Conservation (phyloP, 257 asterid genomes). For the Nyctanthes arbortristis region DNA sequence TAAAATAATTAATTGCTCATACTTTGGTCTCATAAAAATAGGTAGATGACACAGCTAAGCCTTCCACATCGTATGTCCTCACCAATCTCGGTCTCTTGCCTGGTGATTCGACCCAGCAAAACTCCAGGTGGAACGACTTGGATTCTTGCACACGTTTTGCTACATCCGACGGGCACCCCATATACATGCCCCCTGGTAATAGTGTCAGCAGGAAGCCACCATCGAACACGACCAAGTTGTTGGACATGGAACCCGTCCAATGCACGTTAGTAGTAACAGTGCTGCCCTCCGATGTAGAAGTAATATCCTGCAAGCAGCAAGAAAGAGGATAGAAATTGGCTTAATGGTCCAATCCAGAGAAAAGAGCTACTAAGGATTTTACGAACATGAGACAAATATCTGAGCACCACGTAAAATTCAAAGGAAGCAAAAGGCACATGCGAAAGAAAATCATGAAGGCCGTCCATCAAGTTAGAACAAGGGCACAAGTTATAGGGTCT, state of each 20-base stretch:
- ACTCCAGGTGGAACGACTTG: conserved; percentile 80
- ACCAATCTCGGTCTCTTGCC: conserved; percentile 78
- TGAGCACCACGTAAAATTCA: not conserved
- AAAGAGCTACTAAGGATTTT: not conserved
- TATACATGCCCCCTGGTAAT: conserved; percentile 82
- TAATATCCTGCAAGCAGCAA: conserved; percentile 54
- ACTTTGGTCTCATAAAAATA: conserved; percentile 73
- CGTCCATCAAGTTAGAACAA: not conserved
- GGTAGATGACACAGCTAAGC: conserved; percentile 84
- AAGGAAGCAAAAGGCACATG: not conserved
- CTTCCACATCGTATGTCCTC: conserved; percentile 86
- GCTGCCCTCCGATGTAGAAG: conserved; percentile 42
- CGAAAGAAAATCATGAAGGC: too few species aligned
- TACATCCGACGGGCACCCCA: conserved; percentile 85
- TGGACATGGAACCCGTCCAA: conserved; percentile 75
- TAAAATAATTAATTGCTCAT: conserved; percentile 22
- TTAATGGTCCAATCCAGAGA: not conserved
- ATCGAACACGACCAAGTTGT: conserved; percentile 59
- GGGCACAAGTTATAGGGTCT: not conserved
- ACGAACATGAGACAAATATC: not conserved
- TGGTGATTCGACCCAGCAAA: conserved; percentile 87
- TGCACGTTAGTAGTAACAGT: conserved; percentile 70
- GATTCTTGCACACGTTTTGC: conserved; percentile 78
- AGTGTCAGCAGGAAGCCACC: conserved; percentile 74
- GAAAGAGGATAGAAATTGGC: not conserved